These are phyloP conservation scores for Cornus kousa DNA, from an alignment of 148 eudicot species.

Conservation along the genomic window DNA sequence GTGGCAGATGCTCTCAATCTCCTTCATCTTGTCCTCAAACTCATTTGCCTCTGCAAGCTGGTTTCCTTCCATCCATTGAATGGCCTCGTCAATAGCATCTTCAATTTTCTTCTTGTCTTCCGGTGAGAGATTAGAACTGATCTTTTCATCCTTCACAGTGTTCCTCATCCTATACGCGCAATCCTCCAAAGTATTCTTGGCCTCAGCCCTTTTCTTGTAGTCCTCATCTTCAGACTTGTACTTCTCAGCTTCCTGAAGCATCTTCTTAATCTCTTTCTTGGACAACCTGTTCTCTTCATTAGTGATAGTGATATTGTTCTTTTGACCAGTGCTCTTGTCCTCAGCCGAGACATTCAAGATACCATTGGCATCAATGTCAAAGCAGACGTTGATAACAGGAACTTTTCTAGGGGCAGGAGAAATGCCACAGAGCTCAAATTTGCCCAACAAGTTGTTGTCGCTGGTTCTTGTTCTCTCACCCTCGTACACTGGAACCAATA, in stretches of 20 bases:
- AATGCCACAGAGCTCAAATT: not conserved
- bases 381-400: too few relatives aligned
- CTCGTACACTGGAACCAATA: not conserved
- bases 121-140: too few relatives aligned
- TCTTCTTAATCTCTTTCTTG: constrained; percentile 26
- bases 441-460: not conserved
- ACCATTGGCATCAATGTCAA: too few relatives aligned
- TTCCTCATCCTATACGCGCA: too few relatives aligned
- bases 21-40: too few relatives aligned
- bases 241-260: constrained; percentile 35
- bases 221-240: too few relatives aligned
- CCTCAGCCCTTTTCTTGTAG: too few relatives aligned
- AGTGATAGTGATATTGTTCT: constrained; percentile 7
- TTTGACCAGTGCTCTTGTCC: too few relatives aligned
- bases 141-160: too few relatives aligned
- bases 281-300: constrained; percentile 38
- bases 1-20: not conserved
- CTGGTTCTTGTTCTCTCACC: not conserved
- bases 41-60: not conserved
- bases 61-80: not conserved
- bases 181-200: too few relatives aligned
- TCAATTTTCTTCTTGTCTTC: constrained; percentile 7
- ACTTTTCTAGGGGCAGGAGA: too few relatives aligned
- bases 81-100: constrained; percentile 2
- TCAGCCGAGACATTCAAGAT: too few relatives aligned